A percentile compares a stretch with the other conserved stretches of the same genome.
Conservation (phyloP, 768 basidiomycete species). For the Tephrocybe sp. region DNA sequence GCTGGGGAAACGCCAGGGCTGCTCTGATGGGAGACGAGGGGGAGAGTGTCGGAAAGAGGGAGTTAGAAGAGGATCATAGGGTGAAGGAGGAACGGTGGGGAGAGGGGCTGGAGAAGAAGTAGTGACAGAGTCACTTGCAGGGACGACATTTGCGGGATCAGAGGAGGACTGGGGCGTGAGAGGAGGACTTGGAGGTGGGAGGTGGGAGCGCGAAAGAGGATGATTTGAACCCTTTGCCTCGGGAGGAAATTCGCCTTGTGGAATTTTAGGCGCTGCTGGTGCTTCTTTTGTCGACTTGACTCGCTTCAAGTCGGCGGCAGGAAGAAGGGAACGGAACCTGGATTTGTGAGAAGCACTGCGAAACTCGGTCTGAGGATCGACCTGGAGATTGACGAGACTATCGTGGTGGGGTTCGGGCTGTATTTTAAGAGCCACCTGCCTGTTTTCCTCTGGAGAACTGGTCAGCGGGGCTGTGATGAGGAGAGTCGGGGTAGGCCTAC, state of each 20-base stretch:
- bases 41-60: slow-evolving; percentile 81
- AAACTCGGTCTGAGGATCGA: slow-evolving; percentile 37
- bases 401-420: slow-evolving; percentile 39
- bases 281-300: slow-evolving; percentile 17
- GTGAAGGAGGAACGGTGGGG: slow-evolving; percentile 58
- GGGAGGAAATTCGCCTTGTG: slow-evolving; percentile 25
- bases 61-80: slow-evolving; percentile 73
- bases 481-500: slow-evolving; percentile 39
- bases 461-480: slow-evolving; percentile 2
- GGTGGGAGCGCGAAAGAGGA: slow-evolving; percentile 17
- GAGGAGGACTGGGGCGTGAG: slow-evolving; percentile 38
- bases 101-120: slow-evolving; percentile 31
- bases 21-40: slow-evolving; percentile 71
- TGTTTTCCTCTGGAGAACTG: slow-evolving; percentile 55
- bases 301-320: slow-evolving; percentile 25
- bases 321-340: slow-evolving; percentile 39
- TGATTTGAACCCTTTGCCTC: slow-evolving; percentile 19
- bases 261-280: slow-evolving; percentile 23
- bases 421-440: slow-evolving; percentile 27
- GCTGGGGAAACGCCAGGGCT: slow-evolving; percentile 82
- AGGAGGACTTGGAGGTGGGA: slow-evolving; percentile 34
- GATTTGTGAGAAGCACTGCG: slow-evolving; percentile 40
- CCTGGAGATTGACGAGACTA: slow-evolving; percentile 40
- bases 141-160: slow-evolving; percentile 23
- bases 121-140: slow-evolving; percentile 20